phyloP scores from a whole-genome alignment of 257 asterid species.

The Ophiorrhiza pumila region DNA sequence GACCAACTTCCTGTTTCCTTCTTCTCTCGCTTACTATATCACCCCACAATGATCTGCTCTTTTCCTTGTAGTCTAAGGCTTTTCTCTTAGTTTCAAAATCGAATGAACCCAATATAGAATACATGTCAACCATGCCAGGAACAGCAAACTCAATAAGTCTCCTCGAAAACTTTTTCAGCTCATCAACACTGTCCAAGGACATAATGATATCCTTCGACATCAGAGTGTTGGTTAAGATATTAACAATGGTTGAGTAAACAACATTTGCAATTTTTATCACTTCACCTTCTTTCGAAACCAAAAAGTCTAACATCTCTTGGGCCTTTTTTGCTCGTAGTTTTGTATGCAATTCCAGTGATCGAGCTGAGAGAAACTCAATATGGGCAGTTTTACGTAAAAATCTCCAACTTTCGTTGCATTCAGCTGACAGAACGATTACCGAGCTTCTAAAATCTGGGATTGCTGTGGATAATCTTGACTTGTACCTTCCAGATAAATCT shows the following conservation, averaged over 20 bases:
- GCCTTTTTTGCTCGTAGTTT: not conserved
- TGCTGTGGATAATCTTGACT: not conserved
- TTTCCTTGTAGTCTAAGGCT: not conserved
- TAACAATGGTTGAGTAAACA: not conserved
- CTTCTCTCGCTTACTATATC: constrained; percentile 4
- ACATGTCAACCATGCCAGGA: constrained; percentile 8
- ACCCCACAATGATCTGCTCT: not conserved
- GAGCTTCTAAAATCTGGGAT: not conserved
- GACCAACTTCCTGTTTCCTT: not conserved
- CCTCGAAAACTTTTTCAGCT: not conserved
- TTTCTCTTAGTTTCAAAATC: not conserved
- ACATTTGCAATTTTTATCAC: not conserved
- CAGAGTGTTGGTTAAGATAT: not conserved
- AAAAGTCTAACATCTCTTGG: not conserved
- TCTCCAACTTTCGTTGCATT: not conserved
- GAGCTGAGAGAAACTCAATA: not conserved
- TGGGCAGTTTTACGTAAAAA: not conserved
- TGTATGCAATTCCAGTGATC: constrained; percentile 1
- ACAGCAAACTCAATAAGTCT: not conserved
- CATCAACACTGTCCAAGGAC: not conserved
- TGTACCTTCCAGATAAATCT: not conserved
- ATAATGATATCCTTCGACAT: constrained; percentile 6
- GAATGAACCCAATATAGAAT: not conserved
- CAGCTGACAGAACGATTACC: not conserved
- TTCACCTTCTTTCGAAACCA: constrained; percentile 1